Percentiles rank a stretch among this genome's conserved stretches.
Evolutionary conservation across 345 rosid species (phyloP).

Genomic region (Linum trigynum): DNA sequence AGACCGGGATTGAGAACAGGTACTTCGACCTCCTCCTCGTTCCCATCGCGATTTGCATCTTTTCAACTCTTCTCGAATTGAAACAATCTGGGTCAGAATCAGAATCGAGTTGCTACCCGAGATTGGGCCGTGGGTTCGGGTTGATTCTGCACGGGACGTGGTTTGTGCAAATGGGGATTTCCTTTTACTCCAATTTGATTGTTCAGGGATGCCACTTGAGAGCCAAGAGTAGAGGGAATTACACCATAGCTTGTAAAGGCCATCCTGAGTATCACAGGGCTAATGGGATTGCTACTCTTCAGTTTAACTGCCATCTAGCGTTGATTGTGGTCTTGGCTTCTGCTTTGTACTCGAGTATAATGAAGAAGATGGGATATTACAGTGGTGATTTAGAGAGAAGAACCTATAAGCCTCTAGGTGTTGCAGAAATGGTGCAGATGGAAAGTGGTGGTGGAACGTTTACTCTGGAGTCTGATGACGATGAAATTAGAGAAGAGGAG

Average conservation of each 20-base stretch:
- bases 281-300: slow-evolving; percentile 80
- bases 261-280: slow-evolving; percentile 76
- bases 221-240: slow-evolving; percentile 67
- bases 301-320: slow-evolving; percentile 85
- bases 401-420: too few relatives aligned
- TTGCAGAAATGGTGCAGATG: too few relatives aligned
- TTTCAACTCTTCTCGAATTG: slow-evolving; percentile 44
- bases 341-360: slow-evolving; percentile 38
- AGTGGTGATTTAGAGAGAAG: too few relatives aligned
- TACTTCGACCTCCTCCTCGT: too few relatives aligned
- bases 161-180: too few relatives aligned
- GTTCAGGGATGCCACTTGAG: slow-evolving; percentile 60
- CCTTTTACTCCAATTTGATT: slow-evolving; percentile 29
- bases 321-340: slow-evolving; percentile 44
- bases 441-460: too few relatives aligned
- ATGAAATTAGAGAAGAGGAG: too few relatives aligned
- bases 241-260: slow-evolving; percentile 63
- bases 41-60: too few relatives aligned
- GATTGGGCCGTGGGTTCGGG: slow-evolving; percentile 58
- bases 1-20: too few relatives aligned
- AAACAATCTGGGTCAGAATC: slow-evolving; percentile 12
- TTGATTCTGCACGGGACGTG: slow-evolving; percentile 57
- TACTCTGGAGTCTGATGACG: too few relatives aligned
- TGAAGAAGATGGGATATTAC: slow-evolving; percentile 36
- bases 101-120: slow-evolving; percentile 20